Percentiles rank a stretch among this genome's conserved stretches.
phyloP scores from a whole-genome alignment of 352 stramenopile genomes.

The Pythium utonaiense region DNA sequence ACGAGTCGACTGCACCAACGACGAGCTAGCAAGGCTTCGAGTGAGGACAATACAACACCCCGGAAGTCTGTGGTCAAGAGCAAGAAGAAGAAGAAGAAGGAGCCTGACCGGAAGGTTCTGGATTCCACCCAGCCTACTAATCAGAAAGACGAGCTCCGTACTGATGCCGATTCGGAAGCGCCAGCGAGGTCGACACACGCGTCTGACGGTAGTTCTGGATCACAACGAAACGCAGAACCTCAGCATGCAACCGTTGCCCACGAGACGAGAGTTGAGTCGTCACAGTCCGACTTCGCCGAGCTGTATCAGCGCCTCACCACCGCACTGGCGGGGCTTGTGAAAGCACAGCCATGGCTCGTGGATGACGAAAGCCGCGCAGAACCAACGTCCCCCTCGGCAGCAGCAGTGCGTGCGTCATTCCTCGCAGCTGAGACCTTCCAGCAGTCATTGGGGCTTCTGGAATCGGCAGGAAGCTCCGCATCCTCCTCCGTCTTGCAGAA shows the following conservation, averaged over 20 bases:
- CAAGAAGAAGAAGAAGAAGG: neutral
- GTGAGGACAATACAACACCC: neutral
- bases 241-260: neutral
- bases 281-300: neutral
- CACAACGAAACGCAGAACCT: neutral
- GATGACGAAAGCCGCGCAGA: neutral
- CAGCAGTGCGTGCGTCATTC: slow-evolving; percentile 14
- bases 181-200: neutral
- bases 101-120: neutral
- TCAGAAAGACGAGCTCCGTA: neutral
- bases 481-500: neutral
- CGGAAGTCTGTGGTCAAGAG: neutral
- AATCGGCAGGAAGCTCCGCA: neutral
- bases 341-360: slow-evolving; percentile 15
- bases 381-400: neutral
- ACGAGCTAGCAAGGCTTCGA: neutral
- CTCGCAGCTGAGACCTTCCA: slow-evolving; percentile 18
- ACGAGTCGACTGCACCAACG: neutral
- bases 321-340: slow-evolving; percentile 2
- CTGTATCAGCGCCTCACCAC: neutral
- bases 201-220: slow-evolving; percentile 1
- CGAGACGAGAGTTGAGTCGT: neutral
- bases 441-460: slow-evolving; percentile 12
- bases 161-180: neutral
- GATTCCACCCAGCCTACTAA: neutral